These are phyloP conservation scores for Aspergillus flavus DNA, from an alignment of 2,329 filamentous ascomycete species.

Conservation along the genomic window DNA sequence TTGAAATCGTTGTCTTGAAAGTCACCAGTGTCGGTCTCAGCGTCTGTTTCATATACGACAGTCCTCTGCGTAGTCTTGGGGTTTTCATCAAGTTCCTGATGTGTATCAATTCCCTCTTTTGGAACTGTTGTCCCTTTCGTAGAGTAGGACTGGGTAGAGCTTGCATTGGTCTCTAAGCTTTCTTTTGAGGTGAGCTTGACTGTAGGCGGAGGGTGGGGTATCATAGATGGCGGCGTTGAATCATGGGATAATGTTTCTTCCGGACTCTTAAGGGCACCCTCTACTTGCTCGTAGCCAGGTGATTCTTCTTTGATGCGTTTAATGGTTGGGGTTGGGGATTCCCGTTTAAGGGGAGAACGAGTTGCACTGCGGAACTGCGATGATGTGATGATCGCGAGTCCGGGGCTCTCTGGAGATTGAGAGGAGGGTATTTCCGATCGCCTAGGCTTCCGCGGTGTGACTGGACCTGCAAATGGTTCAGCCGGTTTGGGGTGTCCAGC, in stretches of 20 bases:
- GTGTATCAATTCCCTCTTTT: neutral
- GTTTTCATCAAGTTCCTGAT: neutral
- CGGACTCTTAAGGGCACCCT: conserved; percentile 11
- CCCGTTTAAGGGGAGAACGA: conserved; percentile 30
- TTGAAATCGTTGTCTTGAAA: conserved; percentile 25
- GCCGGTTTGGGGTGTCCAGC: neutral
- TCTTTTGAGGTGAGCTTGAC: conserved; percentile 2
- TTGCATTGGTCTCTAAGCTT: neutral
- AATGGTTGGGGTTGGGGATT: neutral
- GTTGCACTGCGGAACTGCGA: conserved; percentile 34
- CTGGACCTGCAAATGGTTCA: conserved; percentile 14
- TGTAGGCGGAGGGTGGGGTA: neutral
- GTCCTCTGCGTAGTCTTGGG: conserved; percentile 27
- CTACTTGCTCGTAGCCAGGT: neutral
- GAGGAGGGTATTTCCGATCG: conserved; percentile 44
- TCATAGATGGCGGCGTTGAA: conserved; percentile 1
- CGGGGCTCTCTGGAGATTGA: conserved; percentile 47
- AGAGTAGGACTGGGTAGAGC: conserved; percentile 8
- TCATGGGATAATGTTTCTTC: neutral
- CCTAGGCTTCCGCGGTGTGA: conserved; percentile 37
- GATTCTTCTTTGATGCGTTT: conserved; percentile 27
- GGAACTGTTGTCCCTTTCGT: neutral
- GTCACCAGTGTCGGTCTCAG: conserved; percentile 40
- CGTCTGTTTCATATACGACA: conserved; percentile 48
- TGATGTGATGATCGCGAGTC: conserved; percentile 39